Conservation (phyloP, 805 yeast species). For the Monosporozyma aerobia region DNA sequence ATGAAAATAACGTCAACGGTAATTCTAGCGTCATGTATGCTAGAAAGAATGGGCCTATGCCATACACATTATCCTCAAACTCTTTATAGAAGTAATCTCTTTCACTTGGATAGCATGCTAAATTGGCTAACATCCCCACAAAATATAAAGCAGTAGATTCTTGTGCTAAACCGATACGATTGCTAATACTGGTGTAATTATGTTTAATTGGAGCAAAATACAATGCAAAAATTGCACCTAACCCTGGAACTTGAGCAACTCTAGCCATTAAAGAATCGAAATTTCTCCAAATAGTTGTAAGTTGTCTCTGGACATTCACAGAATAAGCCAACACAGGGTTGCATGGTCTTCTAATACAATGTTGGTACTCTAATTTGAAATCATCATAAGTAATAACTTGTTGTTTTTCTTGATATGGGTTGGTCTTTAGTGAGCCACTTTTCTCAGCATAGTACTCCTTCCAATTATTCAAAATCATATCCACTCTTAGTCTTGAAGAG, state of each 20-base stretch:
- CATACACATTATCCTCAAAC: slow-evolving; percentile 62
- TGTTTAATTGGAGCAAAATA: slow-evolving; percentile 55
- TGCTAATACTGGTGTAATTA: slow-evolving; percentile 42
- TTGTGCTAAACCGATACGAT: slow-evolving; percentile 69
- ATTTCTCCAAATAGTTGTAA: slow-evolving; percentile 35
- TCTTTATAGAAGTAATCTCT: slow-evolving; percentile 72
- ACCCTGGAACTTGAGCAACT: slow-evolving; percentile 51
- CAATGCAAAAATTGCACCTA: slow-evolving; percentile 57
- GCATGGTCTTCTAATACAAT: slow-evolving; percentile 16
- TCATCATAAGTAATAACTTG: slow-evolving; percentile 9
- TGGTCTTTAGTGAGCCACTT: background rate
- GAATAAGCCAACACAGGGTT: slow-evolving; percentile 26
- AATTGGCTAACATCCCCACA: slow-evolving; percentile 70
- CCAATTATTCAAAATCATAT: slow-evolving; percentile 34
- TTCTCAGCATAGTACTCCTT: background rate
- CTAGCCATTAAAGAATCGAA: slow-evolving; percentile 57
- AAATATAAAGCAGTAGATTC: slow-evolving; percentile 64
- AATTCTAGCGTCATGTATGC: slow-evolving; percentile 28
- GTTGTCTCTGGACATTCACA: slow-evolving; percentile 32
- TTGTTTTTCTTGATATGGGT: background rate
- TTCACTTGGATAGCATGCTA: slow-evolving; percentile 67
- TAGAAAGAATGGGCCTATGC: slow-evolving; percentile 50
- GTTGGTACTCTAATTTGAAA: slow-evolving; percentile 13
- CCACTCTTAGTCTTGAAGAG: slow-evolving; percentile 34
- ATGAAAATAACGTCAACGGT: slow-evolving; percentile 31